Evolutionary conservation across 306 rosid genomes (phyloP), one percentile per base, ranked within the genome.

Genomic region (Citrullus amarus): DNA sequence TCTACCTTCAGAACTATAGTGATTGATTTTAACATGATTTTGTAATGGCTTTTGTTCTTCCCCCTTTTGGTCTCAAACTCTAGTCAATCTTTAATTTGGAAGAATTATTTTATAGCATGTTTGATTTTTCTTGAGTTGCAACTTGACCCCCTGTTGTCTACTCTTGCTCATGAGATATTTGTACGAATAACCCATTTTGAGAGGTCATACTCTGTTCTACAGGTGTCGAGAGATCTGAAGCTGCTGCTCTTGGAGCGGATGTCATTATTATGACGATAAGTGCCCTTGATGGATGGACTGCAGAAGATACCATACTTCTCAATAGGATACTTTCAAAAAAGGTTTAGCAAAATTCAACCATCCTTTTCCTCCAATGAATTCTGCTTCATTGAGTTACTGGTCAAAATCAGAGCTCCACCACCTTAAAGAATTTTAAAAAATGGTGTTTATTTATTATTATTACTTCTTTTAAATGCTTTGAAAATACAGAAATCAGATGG

Each of bases 141-240:
- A 53, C 2, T 6, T 17, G 57, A 53, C n/a, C 20, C 16, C n/a
- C 8, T 20, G 20, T 53, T 53, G 9, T 51, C 54, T 1, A 50
- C 54, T 48, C 54, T 13, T 48, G 54, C 6, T 48, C 48, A 43
- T 9, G 36, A 25, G 28, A 25, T 25, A 25, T 25, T 25, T 25
- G 28, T 25, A 25, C 28, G 28, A 1, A 25, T 25, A 1, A 25
- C 1, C 1, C 28, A 25, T 25, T 25, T 25, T 25, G 28, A 25
- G 28, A 25, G 75, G 34, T 34, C 39, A 20, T 70, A 22, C 66
- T 66, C 79, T 78, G 60, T 10, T 75, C 69, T 80, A 78, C 87
- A 94, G 98, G 98, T 34, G 98, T 92, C 43, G 97, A 94, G 87
- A 86, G 98, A 83, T 94, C 98, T 62, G 96, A 94, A 92, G 92